Evolutionary conservation across 352 stramenopile genomes (phyloP).

Genomic region (Pythium folliculosum): DNA sequence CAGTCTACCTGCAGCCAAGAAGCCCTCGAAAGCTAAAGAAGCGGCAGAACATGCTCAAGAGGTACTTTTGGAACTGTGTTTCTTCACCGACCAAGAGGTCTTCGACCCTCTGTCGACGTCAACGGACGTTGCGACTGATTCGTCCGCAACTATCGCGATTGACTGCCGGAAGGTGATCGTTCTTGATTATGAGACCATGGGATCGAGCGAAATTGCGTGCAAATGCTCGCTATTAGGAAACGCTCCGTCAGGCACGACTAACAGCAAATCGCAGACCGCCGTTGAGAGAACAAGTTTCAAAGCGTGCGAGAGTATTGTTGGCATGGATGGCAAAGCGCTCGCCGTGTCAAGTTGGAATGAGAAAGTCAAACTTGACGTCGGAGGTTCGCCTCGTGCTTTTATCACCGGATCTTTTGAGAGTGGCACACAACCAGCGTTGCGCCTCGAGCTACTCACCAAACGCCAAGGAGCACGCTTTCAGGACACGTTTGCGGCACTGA

Average conservation of each 20-base stretch:
- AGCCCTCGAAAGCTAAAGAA: slow-evolving; percentile 8
- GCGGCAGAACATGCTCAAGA: not conserved
- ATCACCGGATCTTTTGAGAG: slow-evolving; percentile 24
- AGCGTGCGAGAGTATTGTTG: not conserved
- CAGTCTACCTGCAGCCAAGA: not conserved
- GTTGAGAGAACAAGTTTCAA: slow-evolving; percentile 21
- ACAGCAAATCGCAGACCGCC: not conserved
- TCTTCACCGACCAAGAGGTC: slow-evolving; percentile 35
- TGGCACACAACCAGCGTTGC: slow-evolving; percentile 40
- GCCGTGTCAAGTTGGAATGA: slow-evolving; percentile 10
- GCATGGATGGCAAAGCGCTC: not conserved
- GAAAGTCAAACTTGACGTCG: slow-evolving; percentile 27
- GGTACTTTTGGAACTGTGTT: slow-evolving; percentile 23
- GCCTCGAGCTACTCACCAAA: slow-evolving; percentile 37
- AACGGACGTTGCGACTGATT: not conserved
- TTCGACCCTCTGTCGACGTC: slow-evolving; percentile 21
- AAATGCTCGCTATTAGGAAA: slow-evolving; percentile 20
- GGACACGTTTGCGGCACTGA: slow-evolving; percentile 27
- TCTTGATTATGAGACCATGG: not conserved
- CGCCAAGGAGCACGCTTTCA: slow-evolving; percentile 33
- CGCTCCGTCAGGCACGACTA: not conserved
- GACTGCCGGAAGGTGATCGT: slow-evolving; percentile 16
- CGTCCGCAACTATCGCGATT: not conserved
- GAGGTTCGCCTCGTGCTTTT: slow-evolving; percentile 6
- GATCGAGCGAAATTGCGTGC: slow-evolving; percentile 9